These are phyloP conservation scores for Picochlorum costavermella DNA, from an alignment of 139 green algal species.

Conservation along the genomic window DNA sequence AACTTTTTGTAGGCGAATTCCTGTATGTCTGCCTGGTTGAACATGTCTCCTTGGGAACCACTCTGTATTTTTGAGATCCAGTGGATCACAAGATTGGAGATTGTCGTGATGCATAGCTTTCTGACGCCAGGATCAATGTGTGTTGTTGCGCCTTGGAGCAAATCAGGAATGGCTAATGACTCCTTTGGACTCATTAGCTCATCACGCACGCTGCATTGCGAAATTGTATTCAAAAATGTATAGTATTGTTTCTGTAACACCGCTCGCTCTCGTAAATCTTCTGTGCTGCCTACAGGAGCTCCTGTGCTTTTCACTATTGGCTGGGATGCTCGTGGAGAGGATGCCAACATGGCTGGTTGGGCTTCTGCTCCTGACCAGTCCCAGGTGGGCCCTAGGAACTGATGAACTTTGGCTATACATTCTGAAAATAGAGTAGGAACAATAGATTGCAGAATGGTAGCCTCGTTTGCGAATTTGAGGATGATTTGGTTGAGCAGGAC, in stretches of 20 bases:
- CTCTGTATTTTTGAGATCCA: neutral
- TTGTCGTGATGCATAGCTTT: slow-evolving; percentile 26
- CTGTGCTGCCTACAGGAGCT: slow-evolving; percentile 30
- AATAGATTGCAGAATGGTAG: slow-evolving; percentile 19
- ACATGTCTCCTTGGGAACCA: neutral
- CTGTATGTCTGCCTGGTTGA: slow-evolving; percentile 29
- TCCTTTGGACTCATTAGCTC: slow-evolving; percentile 8
- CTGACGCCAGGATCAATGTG: slow-evolving; percentile 13
- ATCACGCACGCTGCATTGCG: slow-evolving; percentile 8
- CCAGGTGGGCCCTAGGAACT: slow-evolving; percentile 50
- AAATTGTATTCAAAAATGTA: slow-evolving; percentile 37
- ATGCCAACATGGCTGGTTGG: slow-evolving; percentile 13
- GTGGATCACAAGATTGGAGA: neutral
- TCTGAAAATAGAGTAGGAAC: neutral
- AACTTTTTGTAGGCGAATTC: slow-evolving; percentile 47
- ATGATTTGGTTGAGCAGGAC: slow-evolving; percentile 65
- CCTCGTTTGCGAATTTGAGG: neutral
- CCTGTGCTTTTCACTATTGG: neutral
- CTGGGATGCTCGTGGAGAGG: neutral
- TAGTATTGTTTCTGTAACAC: slow-evolving; percentile 74
- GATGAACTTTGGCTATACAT: slow-evolving; percentile 40
- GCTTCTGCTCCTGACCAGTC: slow-evolving; percentile 64
- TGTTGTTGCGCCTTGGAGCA: slow-evolving; percentile 19
- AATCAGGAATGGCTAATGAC: slow-evolving; percentile 33
- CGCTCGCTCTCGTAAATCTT: slow-evolving; percentile 59